phyloP scores from a whole-genome alignment of 1,139 yeast genomes.

The Zygotorulaspora mrakii region DNA sequence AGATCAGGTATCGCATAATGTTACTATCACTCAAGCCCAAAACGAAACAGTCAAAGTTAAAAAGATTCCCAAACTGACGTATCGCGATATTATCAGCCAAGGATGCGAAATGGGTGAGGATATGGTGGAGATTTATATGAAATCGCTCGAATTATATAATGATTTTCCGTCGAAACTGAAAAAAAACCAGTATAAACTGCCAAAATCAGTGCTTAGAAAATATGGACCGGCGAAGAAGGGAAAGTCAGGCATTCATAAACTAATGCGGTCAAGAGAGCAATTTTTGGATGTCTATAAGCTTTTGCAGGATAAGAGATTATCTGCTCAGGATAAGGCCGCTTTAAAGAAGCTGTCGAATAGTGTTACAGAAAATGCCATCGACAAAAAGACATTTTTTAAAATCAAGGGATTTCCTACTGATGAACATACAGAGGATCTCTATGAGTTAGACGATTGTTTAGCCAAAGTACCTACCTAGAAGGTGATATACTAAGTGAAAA shows the following conservation, averaged over 20 bases:
- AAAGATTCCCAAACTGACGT: constrained; percentile 23
- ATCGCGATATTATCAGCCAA: constrained; percentile 30
- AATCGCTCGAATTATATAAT: constrained; percentile 31
- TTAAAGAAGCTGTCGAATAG: constrained; percentile 17
- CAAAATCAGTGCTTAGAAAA: constrained; percentile 24
- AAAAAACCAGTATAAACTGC: constrained; percentile 25
- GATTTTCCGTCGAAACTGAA: constrained; percentile 30
- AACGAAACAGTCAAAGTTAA: constrained; percentile 18
- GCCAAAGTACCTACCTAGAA: constrained; percentile 19
- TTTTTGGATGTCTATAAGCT: constrained; percentile 21
- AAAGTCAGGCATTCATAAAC: constrained; percentile 11
- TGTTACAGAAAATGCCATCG: constrained; percentile 21
- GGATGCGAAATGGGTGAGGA: constrained; percentile 35
- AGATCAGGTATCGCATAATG: constrained; percentile 13
- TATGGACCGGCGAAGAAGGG: constrained; percentile 17
- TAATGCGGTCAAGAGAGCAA: constrained; percentile 16
- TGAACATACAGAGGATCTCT: constrained; percentile 8
- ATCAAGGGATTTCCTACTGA: constrained; percentile 18
- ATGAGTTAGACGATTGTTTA: constrained; percentile 15
- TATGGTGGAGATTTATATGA: constrained; percentile 32
- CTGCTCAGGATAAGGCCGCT: constrained; percentile 20
- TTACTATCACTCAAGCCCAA: constrained; percentile 16
- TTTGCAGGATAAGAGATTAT: constrained; percentile 21
- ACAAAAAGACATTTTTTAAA: constrained; percentile 27
- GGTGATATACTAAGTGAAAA: constrained; percentile 3